Conservation (phyloP, 257 asterid species). For the Nicotiana paniculata region DNA sequence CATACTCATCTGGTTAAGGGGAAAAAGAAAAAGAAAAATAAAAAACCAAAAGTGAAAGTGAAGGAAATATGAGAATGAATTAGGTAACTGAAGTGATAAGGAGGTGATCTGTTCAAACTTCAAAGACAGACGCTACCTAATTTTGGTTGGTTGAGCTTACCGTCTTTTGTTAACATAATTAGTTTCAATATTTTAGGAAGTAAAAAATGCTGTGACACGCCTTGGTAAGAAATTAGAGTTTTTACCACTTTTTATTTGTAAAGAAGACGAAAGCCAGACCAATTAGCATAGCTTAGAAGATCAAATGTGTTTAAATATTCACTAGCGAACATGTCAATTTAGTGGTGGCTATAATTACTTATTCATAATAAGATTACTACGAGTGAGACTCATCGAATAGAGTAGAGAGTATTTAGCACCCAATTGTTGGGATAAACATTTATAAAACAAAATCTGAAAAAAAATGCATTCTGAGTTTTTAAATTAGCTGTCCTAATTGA, state of each 20-base stretch:
- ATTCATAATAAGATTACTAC: not conserved
- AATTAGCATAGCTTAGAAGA: not conserved
- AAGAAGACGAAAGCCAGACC: not conserved
- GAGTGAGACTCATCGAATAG: not conserved
- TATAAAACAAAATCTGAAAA: not conserved
- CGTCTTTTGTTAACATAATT: not conserved
- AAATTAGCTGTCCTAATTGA: not conserved
- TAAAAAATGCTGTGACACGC: not conserved
- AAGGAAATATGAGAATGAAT: not conserved
- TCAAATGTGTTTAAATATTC: not conserved
- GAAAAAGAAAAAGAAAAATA: not conserved
- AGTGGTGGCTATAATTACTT: not conserved
- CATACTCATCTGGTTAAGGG: not conserved
- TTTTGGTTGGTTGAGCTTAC: constrained; percentile 7
- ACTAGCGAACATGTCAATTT: not conserved
- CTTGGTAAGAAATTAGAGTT: not conserved
- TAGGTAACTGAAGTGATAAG: not conserved
- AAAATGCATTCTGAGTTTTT: not conserved
- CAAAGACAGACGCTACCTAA: constrained; percentile 5
- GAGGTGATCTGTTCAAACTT: constrained; percentile 1
- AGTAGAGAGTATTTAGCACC: not conserved
- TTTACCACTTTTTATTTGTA: not conserved
- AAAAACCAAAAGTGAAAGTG: not conserved
- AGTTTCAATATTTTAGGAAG: not conserved
- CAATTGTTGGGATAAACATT: not conserved